Percentiles rank a stretch among this genome's conserved stretches.
These are phyloP conservation scores for Kwoniella europaea DNA, from an alignment of 768 basidiomycete species.

Conservation along the genomic window DNA sequence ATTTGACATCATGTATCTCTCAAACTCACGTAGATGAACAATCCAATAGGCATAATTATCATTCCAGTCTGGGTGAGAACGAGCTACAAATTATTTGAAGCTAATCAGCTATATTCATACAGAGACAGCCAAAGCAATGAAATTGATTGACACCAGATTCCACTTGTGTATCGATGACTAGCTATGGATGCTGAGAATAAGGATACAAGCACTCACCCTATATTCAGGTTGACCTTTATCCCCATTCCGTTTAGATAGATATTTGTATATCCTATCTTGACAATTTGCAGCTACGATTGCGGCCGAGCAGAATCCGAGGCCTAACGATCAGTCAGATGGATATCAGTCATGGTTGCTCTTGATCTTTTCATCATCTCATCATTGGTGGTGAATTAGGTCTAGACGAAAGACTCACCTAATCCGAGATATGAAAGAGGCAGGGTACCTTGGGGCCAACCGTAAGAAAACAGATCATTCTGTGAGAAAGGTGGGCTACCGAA, in stretches of 20 bases:
- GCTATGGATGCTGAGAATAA: too few species aligned
- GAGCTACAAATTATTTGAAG: constrained; percentile 29
- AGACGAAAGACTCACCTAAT: constrained; percentile 37
- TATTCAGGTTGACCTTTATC: constrained; percentile 51
- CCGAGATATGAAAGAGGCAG: constrained; percentile 49
- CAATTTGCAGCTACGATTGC: constrained; percentile 36
- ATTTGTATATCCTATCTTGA: constrained; percentile 53
- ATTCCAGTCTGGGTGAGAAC: constrained; percentile 52
- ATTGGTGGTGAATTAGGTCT: neutral
- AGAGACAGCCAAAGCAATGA: too few species aligned
- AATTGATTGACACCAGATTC: too few species aligned
- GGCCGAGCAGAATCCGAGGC: constrained; percentile 39
- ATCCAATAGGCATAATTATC: constrained; percentile 49
- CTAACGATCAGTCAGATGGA: constrained; percentile 6
- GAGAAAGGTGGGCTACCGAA: constrained; percentile 48
- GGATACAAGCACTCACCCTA: constrained; percentile 23
- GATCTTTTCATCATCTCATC: too few species aligned
- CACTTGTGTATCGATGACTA: too few species aligned
- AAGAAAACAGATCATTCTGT: constrained; percentile 38
- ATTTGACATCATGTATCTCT: too few species aligned
- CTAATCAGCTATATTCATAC: too few species aligned
- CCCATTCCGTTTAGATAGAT: constrained; percentile 40
- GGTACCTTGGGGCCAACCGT: constrained; percentile 41
- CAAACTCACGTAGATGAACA: constrained; percentile 46
- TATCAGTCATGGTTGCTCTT: neutral